Conservation (phyloP, 345 rosid genomes). For the Conringia planisiliqua region DNA sequence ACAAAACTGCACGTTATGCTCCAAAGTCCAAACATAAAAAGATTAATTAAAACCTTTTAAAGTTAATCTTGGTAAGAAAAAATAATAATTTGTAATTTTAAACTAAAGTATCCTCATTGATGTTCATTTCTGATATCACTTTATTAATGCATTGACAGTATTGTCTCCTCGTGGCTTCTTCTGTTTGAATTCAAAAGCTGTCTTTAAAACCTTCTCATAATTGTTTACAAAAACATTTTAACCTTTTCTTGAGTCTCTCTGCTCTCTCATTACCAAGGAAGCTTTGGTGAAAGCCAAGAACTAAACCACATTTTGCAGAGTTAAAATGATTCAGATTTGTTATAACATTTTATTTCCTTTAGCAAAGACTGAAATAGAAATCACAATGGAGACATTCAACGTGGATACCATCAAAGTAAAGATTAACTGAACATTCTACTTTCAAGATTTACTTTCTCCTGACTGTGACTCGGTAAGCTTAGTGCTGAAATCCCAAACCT, state of each 20-base stretch:
- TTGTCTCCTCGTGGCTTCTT: conserved; percentile 21
- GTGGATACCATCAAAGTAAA: background rate
- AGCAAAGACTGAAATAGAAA: background rate
- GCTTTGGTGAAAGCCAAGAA: background rate
- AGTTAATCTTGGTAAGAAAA: background rate
- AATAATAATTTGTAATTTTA: background rate
- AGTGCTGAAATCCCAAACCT: conserved; percentile 49
- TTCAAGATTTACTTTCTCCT: conserved; percentile 20
- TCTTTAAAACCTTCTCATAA: background rate
- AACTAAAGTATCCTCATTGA: background rate
- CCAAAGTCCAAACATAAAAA: background rate
- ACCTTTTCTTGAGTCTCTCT: background rate
- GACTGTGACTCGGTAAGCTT: conserved; percentile 27
- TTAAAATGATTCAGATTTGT: background rate
- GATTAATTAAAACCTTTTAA: background rate
- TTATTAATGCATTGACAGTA: conserved; percentile 15
- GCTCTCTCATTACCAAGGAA: background rate
- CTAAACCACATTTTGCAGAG: background rate
- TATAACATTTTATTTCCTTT: background rate
- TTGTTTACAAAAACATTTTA: background rate
- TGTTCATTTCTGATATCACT: background rate
- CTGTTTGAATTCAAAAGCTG: conserved; percentile 1
- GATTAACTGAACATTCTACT: background rate
- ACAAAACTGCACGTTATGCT: conserved; percentile 24
- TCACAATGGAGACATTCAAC: background rate